Base-by-base conservation (phyloP, 768 basidiomycete species). In the Thelephora ganbajun region DNA sequence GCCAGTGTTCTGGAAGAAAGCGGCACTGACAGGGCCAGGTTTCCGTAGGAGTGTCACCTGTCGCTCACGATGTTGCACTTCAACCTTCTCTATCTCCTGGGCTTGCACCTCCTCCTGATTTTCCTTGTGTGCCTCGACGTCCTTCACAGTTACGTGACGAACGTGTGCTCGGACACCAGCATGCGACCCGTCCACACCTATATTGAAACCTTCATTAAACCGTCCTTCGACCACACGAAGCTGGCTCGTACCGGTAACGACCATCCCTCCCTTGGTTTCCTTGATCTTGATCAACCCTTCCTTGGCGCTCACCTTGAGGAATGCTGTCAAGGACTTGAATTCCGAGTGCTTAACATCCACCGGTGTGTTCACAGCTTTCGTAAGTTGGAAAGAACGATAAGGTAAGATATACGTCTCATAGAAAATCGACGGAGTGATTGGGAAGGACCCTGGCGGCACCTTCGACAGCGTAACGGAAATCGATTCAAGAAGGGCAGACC, bases 281-380 rank as follows among this genome's bases (percentile, higher is more conserved):
- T 94, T 96, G 19, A 82, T 67, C 12, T 77, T 77, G 35, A 94
- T 56, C 19, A 96, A 60, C 0, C 72, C 73, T 6, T 78, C 74
- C 59, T 93, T 93, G 51, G 88, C 85, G n/a, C 73, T 68, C n/a
- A 73, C 57, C 59, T 85, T 90, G 56, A 96, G 70, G 66, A 94
- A 92, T 1, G 80, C 71, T 1, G 80, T 72, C 16, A 93, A 70
- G 9, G 87, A 86, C 63, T 93, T 96, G 67, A 79, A 74, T 1
- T 72, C 72, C 1, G 87, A 90, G 9, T 80, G 72, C 55, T 84
- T 90, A 60, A 93, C 82, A 53, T 75, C 85, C 50, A 84, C 73
- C 37, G 51, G 69, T 51, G 54, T 68, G 7, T 52, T 57, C 13
- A 48, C 43, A 30, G 50, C 35, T 1, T 47, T 53, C 5, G 54